These are phyloP conservation scores for Galeopsis tetrahit DNA, from an alignment of 257 asterid genomes.

Conservation along the genomic window DNA sequence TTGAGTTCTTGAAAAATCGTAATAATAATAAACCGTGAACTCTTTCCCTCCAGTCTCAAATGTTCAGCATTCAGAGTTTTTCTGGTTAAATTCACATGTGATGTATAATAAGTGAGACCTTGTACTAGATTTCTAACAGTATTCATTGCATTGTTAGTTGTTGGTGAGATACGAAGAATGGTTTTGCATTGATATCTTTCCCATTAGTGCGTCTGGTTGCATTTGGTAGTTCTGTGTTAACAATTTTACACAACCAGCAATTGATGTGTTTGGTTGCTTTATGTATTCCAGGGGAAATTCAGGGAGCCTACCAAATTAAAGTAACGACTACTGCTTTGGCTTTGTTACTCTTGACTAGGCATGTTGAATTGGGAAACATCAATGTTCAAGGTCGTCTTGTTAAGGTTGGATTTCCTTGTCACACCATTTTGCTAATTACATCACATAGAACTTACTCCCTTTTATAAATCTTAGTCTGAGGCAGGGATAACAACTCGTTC, in stretches of 20 bases:
- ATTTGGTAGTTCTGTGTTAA: background rate
- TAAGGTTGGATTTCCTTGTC: constrained; percentile 57
- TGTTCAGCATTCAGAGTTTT: constrained; percentile 3
- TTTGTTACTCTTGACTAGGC: constrained; percentile 75
- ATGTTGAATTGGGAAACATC: constrained; percentile 67
- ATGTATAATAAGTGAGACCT: constrained; percentile 2
- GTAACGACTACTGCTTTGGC: constrained; percentile 91
- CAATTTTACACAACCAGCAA: background rate
- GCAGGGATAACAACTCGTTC: constrained; percentile 94
- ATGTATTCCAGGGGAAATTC: constrained; percentile 78
- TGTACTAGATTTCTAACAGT: background rate
- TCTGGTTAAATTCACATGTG: constrained; percentile 11
- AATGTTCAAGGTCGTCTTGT: constrained; percentile 75
- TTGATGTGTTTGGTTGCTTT: constrained; percentile 32
- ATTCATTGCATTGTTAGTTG: background rate
- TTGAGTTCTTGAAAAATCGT: background rate
- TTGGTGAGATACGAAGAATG: constrained; percentile 16
- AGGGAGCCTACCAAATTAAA: constrained; percentile 94
- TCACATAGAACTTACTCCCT: constrained; percentile 28
- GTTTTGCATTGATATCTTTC: constrained; percentile 14
- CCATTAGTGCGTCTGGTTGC: background rate
- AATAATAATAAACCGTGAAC: background rate
- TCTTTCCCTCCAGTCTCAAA: background rate
- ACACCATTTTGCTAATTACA: background rate
- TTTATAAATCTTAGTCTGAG: constrained; percentile 53